Conservation (phyloP, 345 rosid species). For the Arabidopsis suecica region DNA sequence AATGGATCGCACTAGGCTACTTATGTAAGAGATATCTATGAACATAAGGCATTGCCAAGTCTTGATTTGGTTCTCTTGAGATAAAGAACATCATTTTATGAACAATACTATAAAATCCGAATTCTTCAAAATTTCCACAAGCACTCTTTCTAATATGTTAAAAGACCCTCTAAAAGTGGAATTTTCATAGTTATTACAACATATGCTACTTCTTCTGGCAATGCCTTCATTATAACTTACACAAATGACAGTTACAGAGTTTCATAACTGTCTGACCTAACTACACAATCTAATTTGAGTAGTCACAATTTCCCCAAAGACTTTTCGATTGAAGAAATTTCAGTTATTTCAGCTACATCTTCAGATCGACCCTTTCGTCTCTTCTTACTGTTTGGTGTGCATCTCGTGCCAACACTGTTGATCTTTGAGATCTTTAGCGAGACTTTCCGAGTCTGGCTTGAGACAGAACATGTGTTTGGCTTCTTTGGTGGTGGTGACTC, state of each 20-base stretch:
- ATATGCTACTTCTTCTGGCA: conserved; percentile 29
- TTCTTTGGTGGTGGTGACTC: conserved; percentile 36
- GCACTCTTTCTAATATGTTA: conserved; percentile 1
- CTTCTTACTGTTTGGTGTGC: conserved; percentile 77
- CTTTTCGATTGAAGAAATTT: conserved; percentile 29
- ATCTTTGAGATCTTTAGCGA: conserved; percentile 58
- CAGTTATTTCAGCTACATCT: conserved; percentile 48
- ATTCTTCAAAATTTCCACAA: not conserved
- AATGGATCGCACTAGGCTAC: conserved; percentile 5
- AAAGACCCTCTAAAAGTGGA: conserved; percentile 13
- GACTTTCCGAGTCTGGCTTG: conserved; percentile 50
- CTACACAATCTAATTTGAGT: conserved; percentile 35
- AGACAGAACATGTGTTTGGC: conserved; percentile 42
- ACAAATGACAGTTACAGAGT: conserved; percentile 40
- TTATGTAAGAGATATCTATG: not conserved
- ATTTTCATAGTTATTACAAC: conserved; percentile 27
- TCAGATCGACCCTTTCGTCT: conserved; percentile 63
- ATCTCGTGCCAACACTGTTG: conserved; percentile 50
- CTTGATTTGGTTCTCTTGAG: not conserved
- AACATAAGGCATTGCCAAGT: not conserved
- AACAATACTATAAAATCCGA: not conserved
- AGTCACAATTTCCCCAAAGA: conserved; percentile 13
- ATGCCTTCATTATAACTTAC: conserved; percentile 37
- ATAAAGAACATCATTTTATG: not conserved
- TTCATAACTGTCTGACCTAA: conserved; percentile 33